Base-by-base conservation (phyloP, 169 alveolate species). In the Plasmodium ovale region DNA sequence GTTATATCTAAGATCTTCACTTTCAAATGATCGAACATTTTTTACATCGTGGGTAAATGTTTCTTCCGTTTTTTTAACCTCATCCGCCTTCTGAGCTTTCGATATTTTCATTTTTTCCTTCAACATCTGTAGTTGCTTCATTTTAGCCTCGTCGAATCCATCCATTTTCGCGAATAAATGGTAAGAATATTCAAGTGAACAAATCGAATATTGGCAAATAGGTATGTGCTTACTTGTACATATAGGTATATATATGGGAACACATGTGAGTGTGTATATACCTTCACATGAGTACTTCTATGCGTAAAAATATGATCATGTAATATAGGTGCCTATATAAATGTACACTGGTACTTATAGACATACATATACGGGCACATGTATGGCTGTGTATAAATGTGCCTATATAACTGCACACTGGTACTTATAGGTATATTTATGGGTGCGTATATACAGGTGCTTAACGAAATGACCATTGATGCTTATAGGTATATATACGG, bases 51-150 rank as follows among this genome's bases (percentile, higher is more conserved):
- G 67, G 19, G 79, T 35, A 23, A 84, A 39, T 9, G 0, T n/a
- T 12, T 68, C 68, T 54, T 68, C 91, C 23, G 21, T 69, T 47
- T 84, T 84, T 53, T 84, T 69, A 25, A 35, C 72, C 37, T 84
- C 91, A 31, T 84, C 91, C 10, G 47, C 42, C 51, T 84, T 84
- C 42, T 84, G 91, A 0, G 91, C 84, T 21, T 84, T 84, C 23
- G 91, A 85, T 6, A 56, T 56, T 56, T 68, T 84, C 91, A 84
- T 84, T 62, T 68, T 84, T 68, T 84, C 91, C 42, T 84, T 84
- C 35, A 84, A 42, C 72, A 84, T 62, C 72, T 84, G 91, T 2
- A 84, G 87, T 72, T 84, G 91, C 19, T 84, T 84, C 91, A 84
- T 84, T 42, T 84, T 84, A 1, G 73, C 14, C 31, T 74, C 88